A percentile compares a stretch with the other conserved stretches of the same genome.
Conservation (phyloP, 108 stramenopile species). For the Schizochytrium sp. region DNA sequence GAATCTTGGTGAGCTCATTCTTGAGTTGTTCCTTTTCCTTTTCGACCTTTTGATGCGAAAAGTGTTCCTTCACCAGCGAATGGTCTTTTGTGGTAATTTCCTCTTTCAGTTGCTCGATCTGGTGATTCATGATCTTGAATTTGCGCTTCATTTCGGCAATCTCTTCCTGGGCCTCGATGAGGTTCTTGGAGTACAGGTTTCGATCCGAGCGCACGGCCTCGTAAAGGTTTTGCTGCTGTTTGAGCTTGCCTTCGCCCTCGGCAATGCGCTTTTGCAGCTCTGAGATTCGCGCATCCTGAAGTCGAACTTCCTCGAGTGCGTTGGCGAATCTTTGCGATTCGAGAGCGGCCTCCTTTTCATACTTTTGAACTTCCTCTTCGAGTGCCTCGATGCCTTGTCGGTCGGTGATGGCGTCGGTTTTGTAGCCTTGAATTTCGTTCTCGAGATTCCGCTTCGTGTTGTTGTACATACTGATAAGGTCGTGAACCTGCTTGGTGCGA, state of each 20-base stretch:
- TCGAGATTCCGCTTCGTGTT: neutral
- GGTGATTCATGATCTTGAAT: slow-evolving; percentile 57
- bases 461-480: neutral
- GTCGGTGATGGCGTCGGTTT: neutral
- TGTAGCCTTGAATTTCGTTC: neutral
- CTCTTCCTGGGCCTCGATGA: slow-evolving; percentile 51
- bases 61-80: slow-evolving; percentile 52
- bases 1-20: slow-evolving; percentile 52
- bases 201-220: slow-evolving; percentile 54
- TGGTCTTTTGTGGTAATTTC: slow-evolving; percentile 59
- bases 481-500: neutral
- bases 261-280: slow-evolving; percentile 50
- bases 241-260: slow-evolving; percentile 32
- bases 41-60: slow-evolving; percentile 45
- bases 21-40: slow-evolving; percentile 48
- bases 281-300: slow-evolving; percentile 41
- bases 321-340: slow-evolving; percentile 27
- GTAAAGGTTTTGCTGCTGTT: slow-evolving; percentile 60
- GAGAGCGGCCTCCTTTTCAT: slow-evolving; percentile 37
- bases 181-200: slow-evolving; percentile 50
- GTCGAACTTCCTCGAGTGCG: slow-evolving; percentile 46
- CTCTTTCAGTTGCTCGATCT: slow-evolving; percentile 58
- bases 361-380: slow-evolving; percentile 7
- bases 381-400: neutral
- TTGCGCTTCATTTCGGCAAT: slow-evolving; percentile 50